Evolutionary conservation across 192 early-diverging fungal genomes (phyloP).

Genomic region (Jimgerdemannia flammicorona): DNA sequence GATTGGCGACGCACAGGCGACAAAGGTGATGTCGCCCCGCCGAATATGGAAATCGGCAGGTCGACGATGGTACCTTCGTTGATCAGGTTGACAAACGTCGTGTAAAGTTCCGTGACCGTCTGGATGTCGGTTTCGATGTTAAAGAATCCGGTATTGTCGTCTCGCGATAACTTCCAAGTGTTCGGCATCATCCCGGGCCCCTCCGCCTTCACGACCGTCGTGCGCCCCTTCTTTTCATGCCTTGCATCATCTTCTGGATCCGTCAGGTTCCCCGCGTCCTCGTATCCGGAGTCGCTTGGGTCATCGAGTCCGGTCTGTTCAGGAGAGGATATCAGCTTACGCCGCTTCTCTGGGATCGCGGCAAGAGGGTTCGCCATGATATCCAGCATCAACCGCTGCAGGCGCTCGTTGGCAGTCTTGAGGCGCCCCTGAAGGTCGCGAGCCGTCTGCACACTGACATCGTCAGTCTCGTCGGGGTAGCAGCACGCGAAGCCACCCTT

Average conservation of each 20-base stretch:
- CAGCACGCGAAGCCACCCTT: not conserved
- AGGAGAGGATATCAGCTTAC: not conserved
- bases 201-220: not conserved
- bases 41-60: not conserved
- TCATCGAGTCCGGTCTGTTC: not conserved
- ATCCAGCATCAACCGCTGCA: not conserved
- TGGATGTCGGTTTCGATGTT: not conserved
- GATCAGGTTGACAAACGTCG: not conserved
- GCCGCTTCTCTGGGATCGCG: not conserved
- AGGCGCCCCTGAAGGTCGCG: not conserved
- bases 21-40: not conserved
- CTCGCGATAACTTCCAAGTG: not conserved
- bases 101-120: not conserved
- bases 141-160: not conserved
- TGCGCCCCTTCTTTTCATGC: too few relatives aligned
- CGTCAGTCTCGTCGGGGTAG: not conserved
- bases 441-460: not conserved
- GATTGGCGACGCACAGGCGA: not conserved
- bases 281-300: not conserved
- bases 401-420: not conserved
- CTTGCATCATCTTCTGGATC: not conserved
- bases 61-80: not conserved
- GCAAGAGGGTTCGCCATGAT: not conserved
- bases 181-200: not conserved
- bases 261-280: not conserved